phyloP scores from a whole-genome alignment of 2,329 filamentous ascomycete species.

The Fusarium beomiforme region DNA sequence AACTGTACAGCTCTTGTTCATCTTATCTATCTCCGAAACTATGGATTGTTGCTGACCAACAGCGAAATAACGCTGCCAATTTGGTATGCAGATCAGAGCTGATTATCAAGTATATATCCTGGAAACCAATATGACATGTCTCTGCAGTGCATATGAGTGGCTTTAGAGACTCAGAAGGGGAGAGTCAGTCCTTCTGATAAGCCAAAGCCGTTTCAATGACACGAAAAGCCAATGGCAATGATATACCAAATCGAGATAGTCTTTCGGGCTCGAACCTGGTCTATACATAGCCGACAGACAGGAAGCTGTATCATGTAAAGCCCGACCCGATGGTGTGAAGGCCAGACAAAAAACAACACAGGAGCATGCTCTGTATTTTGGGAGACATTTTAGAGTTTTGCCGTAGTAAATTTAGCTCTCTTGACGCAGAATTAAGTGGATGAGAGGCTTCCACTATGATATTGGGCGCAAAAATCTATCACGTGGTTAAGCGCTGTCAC shows the following conservation, averaged over 20 bases:
- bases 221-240: not conserved
- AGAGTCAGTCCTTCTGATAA: not conserved
- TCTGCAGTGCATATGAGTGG: not conserved
- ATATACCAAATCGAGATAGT: not conserved
- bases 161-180: not conserved
- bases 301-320: not conserved
- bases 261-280: not conserved
- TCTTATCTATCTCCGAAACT: constrained; percentile 6
- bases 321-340: not conserved
- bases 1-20: not conserved
- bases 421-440: not conserved
- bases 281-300: not conserved
- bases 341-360: not conserved
- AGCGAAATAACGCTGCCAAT: constrained; percentile 3
- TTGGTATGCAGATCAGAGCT: constrained; percentile 30
- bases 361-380: not conserved
- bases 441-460: not conserved
- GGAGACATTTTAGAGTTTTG: not conserved
- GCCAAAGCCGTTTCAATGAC: not conserved
- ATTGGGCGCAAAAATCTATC: constrained; percentile 16
- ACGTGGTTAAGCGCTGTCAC: constrained; percentile 42
- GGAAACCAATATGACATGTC: constrained; percentile 1
- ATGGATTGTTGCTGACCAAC: constrained; percentile 3
- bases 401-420: not conserved
- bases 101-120: not conserved